Evolutionary conservation across 805 yeast species (phyloP).

Genomic region (Candida vaughaniae): DNA sequence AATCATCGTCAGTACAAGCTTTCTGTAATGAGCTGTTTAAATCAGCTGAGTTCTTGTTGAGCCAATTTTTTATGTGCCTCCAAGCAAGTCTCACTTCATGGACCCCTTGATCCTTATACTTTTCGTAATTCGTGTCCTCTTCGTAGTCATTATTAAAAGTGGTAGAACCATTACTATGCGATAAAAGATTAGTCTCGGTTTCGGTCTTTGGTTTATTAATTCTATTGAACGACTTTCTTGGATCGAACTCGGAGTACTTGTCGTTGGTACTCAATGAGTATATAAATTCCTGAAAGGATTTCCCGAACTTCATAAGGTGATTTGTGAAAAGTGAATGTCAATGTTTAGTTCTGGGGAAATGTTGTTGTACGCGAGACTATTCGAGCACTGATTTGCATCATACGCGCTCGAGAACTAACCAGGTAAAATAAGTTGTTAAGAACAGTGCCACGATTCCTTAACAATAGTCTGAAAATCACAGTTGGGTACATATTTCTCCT

Average conservation of each 20-base stretch:
- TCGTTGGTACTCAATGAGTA: conserved; percentile 67
- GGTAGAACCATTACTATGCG: conserved; percentile 8
- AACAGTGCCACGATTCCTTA: too few species aligned
- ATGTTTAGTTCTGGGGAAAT: too few species aligned
- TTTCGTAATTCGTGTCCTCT: conserved; percentile 35
- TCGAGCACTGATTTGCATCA: too few species aligned
- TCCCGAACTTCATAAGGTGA: conserved; percentile 18
- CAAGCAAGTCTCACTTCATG: conserved; percentile 78
- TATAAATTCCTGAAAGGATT: conserved; percentile 55
- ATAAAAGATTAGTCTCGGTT: conserved; percentile 27
- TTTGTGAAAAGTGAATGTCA: not conserved
- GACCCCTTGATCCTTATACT: conserved; percentile 53
- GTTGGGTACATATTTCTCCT: too few species aligned
- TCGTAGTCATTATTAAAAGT: conserved; percentile 8
- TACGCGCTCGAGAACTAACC: too few species aligned
- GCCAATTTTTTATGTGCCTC: conserved; percentile 87
- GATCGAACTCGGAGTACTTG: conserved; percentile 66
- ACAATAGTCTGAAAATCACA: too few species aligned
- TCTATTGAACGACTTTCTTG: conserved; percentile 44
- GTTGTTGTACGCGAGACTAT: too few species aligned
- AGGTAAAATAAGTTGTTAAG: too few species aligned
- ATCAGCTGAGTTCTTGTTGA: conserved; percentile 76
- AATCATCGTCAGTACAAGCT: conserved; percentile 78
- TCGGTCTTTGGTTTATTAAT: conserved; percentile 38
- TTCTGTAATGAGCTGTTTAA: conserved; percentile 72